These are phyloP conservation scores for Pestalotiopsis sp. DNA, from an alignment of 2,329 filamentous ascomycete genomes.

Conservation along the genomic window DNA sequence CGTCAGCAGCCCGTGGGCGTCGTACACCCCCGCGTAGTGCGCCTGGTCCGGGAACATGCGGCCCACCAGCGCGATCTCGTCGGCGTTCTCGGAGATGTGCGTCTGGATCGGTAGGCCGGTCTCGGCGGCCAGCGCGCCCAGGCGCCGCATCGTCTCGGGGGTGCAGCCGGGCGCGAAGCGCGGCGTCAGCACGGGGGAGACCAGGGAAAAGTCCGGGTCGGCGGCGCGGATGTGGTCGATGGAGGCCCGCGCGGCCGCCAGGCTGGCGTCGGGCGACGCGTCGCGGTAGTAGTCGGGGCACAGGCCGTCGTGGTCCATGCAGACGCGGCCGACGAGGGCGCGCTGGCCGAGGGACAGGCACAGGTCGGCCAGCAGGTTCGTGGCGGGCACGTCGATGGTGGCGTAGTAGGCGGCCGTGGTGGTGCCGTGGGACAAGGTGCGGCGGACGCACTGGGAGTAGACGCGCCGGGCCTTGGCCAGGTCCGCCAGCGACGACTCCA, in stretches of 20 bases:
- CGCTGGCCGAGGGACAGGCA: constrained; percentile 82
- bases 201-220: constrained; percentile 66
- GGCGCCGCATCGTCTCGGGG: constrained; percentile 57
- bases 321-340: constrained; percentile 90
- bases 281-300: constrained; percentile 83
- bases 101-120: constrained; percentile 77
- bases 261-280: constrained; percentile 58
- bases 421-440: constrained; percentile 86
- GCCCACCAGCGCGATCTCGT: constrained; percentile 73
- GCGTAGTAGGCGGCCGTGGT: constrained; percentile 96
- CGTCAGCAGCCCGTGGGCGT: constrained; percentile 69
- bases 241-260: constrained; percentile 58
- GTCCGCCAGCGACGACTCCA: constrained; percentile 76
- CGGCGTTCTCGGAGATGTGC: constrained; percentile 82
- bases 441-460: constrained; percentile 77
- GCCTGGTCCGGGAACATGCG: constrained; percentile 66
- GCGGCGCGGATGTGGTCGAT: constrained; percentile 68
- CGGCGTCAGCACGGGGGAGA: constrained; percentile 81
- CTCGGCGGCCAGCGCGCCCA: constrained; percentile 67
- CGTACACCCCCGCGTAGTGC: constrained; percentile 80
- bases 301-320: constrained; percentile 79
- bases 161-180: constrained; percentile 69
- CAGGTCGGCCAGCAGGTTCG: constrained; percentile 87
- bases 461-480: constrained; percentile 66
- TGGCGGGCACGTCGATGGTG: constrained; percentile 82